A percentile compares a stretch with the other conserved stretches of the same genome.
Conservation (phyloP, 2,329 filamentous ascomycete species). For the Paramyrothecium sp. region DNA sequence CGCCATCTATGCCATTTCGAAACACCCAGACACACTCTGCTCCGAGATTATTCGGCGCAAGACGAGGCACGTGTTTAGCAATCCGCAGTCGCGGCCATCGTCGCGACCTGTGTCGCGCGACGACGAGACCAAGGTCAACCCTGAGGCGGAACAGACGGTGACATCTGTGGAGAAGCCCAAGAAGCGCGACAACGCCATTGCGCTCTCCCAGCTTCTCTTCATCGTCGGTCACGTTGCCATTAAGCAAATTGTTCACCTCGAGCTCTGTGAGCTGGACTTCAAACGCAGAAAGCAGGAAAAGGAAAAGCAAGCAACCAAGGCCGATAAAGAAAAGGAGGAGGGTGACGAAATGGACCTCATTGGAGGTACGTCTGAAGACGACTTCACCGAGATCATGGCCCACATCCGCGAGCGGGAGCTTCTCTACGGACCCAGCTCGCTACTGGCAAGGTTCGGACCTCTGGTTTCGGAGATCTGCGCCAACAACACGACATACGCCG, state of each 20-base stretch:
- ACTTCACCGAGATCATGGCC: slow-evolving; percentile 83
- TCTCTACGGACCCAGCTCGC: slow-evolving; percentile 76
- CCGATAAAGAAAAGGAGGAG: slow-evolving; percentile 58
- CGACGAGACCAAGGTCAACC: slow-evolving; percentile 31
- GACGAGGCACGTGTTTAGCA: slow-evolving; percentile 74
- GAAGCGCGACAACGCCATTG: slow-evolving; percentile 66
- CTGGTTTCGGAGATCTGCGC: slow-evolving; percentile 91
- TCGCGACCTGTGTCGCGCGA: slow-evolving; percentile 50
- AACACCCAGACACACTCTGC: slow-evolving; percentile 90
- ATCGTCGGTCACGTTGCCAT: slow-evolving; percentile 96
- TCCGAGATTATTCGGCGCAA: slow-evolving; percentile 87
- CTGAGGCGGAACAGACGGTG: slow-evolving; percentile 29
- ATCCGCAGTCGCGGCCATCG: slow-evolving; percentile 31
- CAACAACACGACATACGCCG: slow-evolving; percentile 89
- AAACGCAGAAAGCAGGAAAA: slow-evolving; percentile 93
- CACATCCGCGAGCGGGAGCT: slow-evolving; percentile 83
- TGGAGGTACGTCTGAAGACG: slow-evolving; percentile 91
- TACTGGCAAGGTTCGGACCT: slow-evolving; percentile 88
- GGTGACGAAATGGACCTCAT: slow-evolving; percentile 94
- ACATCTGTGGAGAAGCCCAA: slow-evolving; percentile 42
- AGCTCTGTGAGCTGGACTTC: slow-evolving; percentile 96
- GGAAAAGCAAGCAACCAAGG: slow-evolving; percentile 61
- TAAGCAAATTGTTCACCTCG: slow-evolving; percentile 97
- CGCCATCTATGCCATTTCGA: slow-evolving; percentile 90
- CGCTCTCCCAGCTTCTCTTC: slow-evolving; percentile 87